Conservation (phyloP, 148 eudicot genomes). For the Hydrangea macrophylla region DNA sequence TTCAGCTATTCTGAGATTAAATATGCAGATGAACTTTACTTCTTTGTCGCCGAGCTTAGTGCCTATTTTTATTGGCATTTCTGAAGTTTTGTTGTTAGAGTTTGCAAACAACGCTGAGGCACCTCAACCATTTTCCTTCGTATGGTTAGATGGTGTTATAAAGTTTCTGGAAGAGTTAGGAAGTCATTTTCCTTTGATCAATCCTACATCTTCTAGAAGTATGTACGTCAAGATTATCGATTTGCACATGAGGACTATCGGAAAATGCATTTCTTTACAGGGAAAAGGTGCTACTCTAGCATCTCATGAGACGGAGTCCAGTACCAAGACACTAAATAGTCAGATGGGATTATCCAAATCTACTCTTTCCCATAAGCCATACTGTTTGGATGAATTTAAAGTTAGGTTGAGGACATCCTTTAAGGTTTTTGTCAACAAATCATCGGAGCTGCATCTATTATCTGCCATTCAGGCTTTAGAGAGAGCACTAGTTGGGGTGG, state of each 20-base stretch:
- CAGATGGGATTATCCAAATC: constrained; percentile 26
- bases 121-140: constrained; percentile 41
- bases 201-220: constrained; percentile 35
- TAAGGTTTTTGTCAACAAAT: constrained; percentile 44
- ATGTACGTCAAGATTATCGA: constrained; percentile 53
- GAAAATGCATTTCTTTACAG: constrained; percentile 82
- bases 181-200: constrained; percentile 37
- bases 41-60: constrained; percentile 41
- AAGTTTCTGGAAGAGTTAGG: constrained; percentile 80
- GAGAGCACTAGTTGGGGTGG: constrained; percentile 64
- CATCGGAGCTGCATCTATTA: constrained; percentile 57
- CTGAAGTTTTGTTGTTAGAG: constrained; percentile 53
- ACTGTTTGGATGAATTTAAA: constrained; percentile 56
- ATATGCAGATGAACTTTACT: constrained; percentile 41
- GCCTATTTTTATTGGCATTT: constrained; percentile 46
- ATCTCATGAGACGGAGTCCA: constrained; percentile 68
- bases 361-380: constrained; percentile 20
- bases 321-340: constrained; percentile 39
- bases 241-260: constrained; percentile 66
- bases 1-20: constrained; percentile 67
- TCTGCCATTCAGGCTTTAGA: constrained; percentile 62
- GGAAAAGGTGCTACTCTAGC: constrained; percentile 70
- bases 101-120: constrained; percentile 36
- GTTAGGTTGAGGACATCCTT: constrained; percentile 66
- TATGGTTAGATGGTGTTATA: constrained; percentile 67